Evolutionary conservation across 345 rosid genomes (phyloP), one percentile per base, ranked within the genome.

Genomic region (Salix dunnii): DNA sequence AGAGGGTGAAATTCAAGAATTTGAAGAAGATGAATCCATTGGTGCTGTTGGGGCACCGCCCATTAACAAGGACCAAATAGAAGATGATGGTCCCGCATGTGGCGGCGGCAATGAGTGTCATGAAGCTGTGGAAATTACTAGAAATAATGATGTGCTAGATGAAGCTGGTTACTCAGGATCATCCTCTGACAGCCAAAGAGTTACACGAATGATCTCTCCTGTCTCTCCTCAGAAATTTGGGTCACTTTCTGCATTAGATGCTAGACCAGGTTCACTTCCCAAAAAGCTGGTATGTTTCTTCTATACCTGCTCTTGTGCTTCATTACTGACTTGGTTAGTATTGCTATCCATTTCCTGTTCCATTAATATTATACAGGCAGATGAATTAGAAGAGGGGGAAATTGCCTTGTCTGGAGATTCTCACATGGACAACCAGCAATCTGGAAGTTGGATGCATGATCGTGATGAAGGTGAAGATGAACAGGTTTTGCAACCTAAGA

Each of bases 301-400:
- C 62, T 73, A 58, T 72, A 36, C 77, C 62, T 72, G 7, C 16
- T 2, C 31, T 48, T 20, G 16, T 68, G 18, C 55, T 70, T 69
- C 70, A 21, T 10, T 66, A 40, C 46, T 49, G 43, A 68, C 31
- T 69, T 68, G 30, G 51, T 68, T 73, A 64, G 3, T 21, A 11
- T 69, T 73, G 67, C 76, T 71, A 67, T 60, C 75, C 81, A 74
- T 82, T 80, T 40, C 74, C 61, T 66, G 25, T 76, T 69, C 78
- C 79, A 71, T 82, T 77, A 69, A 78, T 74, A 20, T 78, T 84
- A 76, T 70, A 74, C 91, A 96, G 99, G 77, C 83, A 31, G 97
- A 96, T 86, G 99, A 96, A 58, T 86, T 96, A 60, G 99, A 96
- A 85, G 99, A 96, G 76, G 99, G 99, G 74, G 99, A 96, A 85